Base-by-base conservation (phyloP, 2,329 filamentous ascomycete genomes). In the Xylaria sp. region DNA sequence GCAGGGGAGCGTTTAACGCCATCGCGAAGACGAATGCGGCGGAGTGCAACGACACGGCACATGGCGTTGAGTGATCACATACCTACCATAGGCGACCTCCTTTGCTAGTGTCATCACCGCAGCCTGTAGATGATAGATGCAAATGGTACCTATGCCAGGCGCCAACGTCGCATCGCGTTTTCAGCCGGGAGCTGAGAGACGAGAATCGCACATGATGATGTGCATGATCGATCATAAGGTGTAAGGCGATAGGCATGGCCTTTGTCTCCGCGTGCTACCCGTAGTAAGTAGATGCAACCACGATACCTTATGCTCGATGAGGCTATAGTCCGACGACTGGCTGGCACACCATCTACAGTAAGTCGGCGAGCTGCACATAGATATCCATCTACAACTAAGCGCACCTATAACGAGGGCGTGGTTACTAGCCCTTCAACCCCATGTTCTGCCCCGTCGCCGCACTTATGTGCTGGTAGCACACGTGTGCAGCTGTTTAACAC, bases 171-270 rank as follows among this genome's bases (percentile, higher is more conserved):
- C 51, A 60, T 65, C 51, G 45, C 38, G 19, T 56, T 57, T 64
- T 59, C 60, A 64, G 57, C 64, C 54, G 46, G 49, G 37, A 54
- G 46, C 38, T 57, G 43, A 42, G 21, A 25, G 43, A 46, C 21
- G 17, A 25, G 25, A 55, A 28, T 47, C 19, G 45, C 40, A 43
- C 25, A 61, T 65, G 56, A 61, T 65, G 56, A 60, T 66, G 53
- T 56, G 53, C 60, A 65, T 63, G 60, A 63, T 60, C 49, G 49
- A 46, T 66, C 57, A 57, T 35, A 38, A 60, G 35, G 56, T 47
- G 31, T 31, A 47, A 28, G 7, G 25, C n/a, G 45, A 47, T 15
- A 9, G 45, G 9, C 23, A 5, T 33, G 42, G 33, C 51, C 55
- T 7, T 28, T 38, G 28, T 38, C 55, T 57, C 28, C 9, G 9